Conservation (phyloP, 208 protist genomes). For the Acanthamoeba pearcei region DNA sequence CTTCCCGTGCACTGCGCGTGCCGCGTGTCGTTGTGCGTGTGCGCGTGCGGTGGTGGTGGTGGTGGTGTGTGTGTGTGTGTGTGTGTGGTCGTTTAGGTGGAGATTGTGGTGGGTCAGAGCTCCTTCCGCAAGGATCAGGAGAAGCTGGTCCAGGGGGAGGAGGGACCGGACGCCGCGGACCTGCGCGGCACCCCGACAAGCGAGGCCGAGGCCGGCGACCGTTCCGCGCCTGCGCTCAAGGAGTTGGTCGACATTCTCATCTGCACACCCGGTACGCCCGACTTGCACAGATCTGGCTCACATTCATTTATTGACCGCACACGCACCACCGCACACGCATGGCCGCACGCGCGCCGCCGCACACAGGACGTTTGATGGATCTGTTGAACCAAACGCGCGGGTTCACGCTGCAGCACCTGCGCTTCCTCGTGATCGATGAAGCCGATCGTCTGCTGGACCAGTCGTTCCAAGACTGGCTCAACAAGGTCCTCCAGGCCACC, state of each 20-base stretch:
- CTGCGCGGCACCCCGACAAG: neutral
- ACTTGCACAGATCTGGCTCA: neutral
- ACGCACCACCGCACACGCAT: neutral
- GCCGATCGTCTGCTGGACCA: constrained; percentile 90
- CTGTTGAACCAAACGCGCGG: constrained; percentile 77
- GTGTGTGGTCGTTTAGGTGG: neutral
- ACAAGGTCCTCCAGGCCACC: constrained; percentile 78
- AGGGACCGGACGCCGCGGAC: neutral
- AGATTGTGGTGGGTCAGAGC: constrained; percentile 66
- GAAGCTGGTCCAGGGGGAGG: constrained; percentile 38
- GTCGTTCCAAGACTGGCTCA: constrained; percentile 89
- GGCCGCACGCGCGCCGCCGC: neutral
- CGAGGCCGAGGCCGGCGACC: neutral
- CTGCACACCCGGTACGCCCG: constrained; percentile 84
- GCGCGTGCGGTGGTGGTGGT: neutral
- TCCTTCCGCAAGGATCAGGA: constrained; percentile 64
- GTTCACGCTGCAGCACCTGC: constrained; percentile 88
- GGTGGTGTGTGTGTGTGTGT: neutral
- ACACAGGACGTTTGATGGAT: constrained; percentile 78
- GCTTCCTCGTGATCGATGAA: constrained; percentile 91
- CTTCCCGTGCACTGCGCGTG: no score
- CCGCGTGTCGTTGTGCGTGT: neutral
- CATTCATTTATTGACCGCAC: no score
- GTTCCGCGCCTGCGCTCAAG: neutral
- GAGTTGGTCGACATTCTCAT: constrained; percentile 85